These are phyloP conservation scores for Diaporthe nobilis DNA, from an alignment of 2,329 filamentous ascomycete species.

Conservation along the genomic window DNA sequence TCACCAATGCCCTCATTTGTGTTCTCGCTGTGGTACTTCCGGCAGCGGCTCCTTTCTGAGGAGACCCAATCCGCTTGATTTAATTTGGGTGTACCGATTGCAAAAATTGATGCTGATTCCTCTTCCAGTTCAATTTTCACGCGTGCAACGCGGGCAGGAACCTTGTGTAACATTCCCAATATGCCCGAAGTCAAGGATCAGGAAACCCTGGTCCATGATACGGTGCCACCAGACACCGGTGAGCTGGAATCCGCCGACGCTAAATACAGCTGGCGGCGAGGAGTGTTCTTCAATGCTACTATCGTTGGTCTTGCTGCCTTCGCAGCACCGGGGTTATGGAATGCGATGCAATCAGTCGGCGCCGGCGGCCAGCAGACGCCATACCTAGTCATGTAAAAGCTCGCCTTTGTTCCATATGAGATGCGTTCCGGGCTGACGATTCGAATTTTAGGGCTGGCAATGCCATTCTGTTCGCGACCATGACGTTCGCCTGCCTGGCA, in stretches of 20 bases:
- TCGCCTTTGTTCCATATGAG: accelerated
- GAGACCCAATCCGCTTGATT: not conserved
- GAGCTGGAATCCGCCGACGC: not conserved
- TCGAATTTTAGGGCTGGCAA: slow-evolving; percentile 51
- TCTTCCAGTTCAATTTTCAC: not conserved
- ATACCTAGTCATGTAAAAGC: slow-evolving; percentile 48
- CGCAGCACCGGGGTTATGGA: slow-evolving; percentile 50
- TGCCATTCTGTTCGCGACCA: slow-evolving; percentile 53
- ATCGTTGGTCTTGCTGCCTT: slow-evolving; percentile 48
- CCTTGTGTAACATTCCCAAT: not conserved
- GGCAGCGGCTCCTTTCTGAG: not conserved
- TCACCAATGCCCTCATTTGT: not conserved
- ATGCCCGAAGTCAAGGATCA: not conserved
- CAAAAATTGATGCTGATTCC: not conserved
- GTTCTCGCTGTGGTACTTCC: not conserved
- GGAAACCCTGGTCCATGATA: not conserved
- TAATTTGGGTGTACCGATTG: not conserved
- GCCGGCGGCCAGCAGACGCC: slow-evolving; percentile 50
- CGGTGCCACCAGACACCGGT: not conserved
- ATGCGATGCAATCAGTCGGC: slow-evolving; percentile 50
- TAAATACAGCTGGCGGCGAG: slow-evolving; percentile 46
- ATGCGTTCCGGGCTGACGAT: not conserved
- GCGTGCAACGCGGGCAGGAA: not conserved
- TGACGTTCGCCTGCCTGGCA: slow-evolving; percentile 53
- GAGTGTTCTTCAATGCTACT: slow-evolving; percentile 49